These are phyloP conservation scores for Neoconidiobolus thromboides DNA, from an alignment of 371 early-diverging fungal species.

Conservation along the genomic window DNA sequence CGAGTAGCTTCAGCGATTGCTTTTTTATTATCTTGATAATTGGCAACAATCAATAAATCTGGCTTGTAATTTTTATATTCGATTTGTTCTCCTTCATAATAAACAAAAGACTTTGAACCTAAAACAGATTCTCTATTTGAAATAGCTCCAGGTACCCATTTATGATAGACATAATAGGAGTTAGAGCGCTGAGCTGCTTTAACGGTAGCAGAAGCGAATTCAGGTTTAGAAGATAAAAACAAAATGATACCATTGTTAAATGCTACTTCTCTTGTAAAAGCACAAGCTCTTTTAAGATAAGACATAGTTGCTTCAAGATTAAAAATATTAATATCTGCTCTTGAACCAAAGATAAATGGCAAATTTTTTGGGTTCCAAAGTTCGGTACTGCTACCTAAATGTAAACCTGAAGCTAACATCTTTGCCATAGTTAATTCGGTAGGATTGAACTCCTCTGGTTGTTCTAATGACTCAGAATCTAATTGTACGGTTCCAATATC, in stretches of 20 bases:
- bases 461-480: not conserved
- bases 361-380: constrained; percentile 67
- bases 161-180: constrained; percentile 57
- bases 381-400: constrained; percentile 69
- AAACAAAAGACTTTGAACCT: not conserved
- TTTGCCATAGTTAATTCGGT: constrained; percentile 39
- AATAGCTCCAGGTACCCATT: constrained; percentile 81
- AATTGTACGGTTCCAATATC: constrained; percentile 3
- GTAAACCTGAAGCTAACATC: constrained; percentile 73
- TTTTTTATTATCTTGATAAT: constrained; percentile 57
- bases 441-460: constrained; percentile 9
- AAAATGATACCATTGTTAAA: constrained; percentile 64
- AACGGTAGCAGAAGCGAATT: constrained; percentile 39
- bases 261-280: constrained; percentile 53
- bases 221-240: constrained; percentile 72
- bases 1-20: constrained; percentile 68
- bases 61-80: constrained; percentile 48
- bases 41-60: constrained; percentile 72
- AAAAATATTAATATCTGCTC: constrained; percentile 84
- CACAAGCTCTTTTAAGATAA: constrained; percentile 66
- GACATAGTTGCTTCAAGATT: constrained; percentile 84
- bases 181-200: constrained; percentile 62
- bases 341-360: constrained; percentile 75
- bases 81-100: not conserved
- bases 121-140: constrained; percentile 69